Evolutionary conservation across 1,284 basidiomycete species (phyloP), one percentile per base, ranked within the genome.

Genomic region (Mycena citricolor): DNA sequence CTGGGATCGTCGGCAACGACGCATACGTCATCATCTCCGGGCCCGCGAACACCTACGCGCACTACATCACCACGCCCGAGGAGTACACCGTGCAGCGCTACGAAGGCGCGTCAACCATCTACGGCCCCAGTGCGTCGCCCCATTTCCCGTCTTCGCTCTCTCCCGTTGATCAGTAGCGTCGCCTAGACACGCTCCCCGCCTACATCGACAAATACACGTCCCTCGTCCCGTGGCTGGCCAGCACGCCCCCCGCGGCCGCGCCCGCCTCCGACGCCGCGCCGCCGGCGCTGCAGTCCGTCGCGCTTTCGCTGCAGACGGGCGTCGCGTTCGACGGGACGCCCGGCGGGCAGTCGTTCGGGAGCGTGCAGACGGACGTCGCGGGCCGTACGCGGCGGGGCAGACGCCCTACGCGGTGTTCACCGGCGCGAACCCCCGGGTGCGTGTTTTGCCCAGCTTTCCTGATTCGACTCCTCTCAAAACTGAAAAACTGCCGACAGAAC

Each of bases 91-190:
- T 86, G 4, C 88, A 91, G 63, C 73, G 89, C 37, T 90, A 90
- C 55, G 89, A 91, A 64, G 89, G 88, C 26, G 84, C 86, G 0
- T 88, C 85, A 31, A 91, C 87, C 8, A 73, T 91, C 30, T 91
- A 80, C 60, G 89, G 89, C 22, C 81, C 76, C 47, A 77, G 87
- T 86, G 49, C 58, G 80, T 71, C 7, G 35, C 43, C 39, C 13
- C 26, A 39, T 17, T 51, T 35, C 37, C 29, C 32, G 32, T 50
- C 37, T 26, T 32, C 37, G 26, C 35, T 25, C 7, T 13, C 16
- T 19, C 8, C 16, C 21, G 31, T 8, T 47, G 42, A 38, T 39
- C 32, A 22, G 32, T 22, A 33, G 37, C 32, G 32, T 47, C 24
- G 43, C 16, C 10, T 28, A 86, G 83, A 69, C 52, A 90, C 87